A percentile compares a stretch with the other conserved stretches of the same genome.
These are phyloP conservation scores for Colletotrichum sp. DNA, from an alignment of 2,329 filamentous ascomycete genomes.

Conservation along the genomic window DNA sequence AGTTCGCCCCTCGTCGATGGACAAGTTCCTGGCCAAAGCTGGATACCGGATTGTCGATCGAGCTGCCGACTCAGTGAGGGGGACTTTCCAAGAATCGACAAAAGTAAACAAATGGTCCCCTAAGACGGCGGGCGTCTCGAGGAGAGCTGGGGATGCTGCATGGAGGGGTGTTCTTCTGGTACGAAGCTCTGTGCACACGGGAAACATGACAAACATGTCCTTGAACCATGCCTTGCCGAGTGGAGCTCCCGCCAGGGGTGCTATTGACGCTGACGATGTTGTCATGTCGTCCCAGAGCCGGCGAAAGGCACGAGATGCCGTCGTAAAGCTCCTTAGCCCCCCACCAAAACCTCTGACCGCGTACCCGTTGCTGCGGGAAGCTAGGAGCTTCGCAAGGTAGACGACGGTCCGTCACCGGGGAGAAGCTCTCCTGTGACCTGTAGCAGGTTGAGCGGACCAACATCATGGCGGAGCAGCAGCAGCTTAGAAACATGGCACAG, in stretches of 20 bases:
- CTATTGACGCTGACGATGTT: background rate
- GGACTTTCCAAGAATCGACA: slow-evolving; percentile 10
- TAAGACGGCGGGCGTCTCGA: slow-evolving; percentile 11
- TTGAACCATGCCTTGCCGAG: background rate
- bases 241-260: background rate
- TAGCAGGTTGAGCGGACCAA: background rate
- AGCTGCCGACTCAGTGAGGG: background rate
- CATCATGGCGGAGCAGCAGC: slow-evolving; percentile 8
- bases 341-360: background rate
- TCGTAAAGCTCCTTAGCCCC: background rate
- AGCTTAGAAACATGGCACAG: slow-evolving; percentile 9
- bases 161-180: slow-evolving; percentile 6
- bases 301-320: background rate
- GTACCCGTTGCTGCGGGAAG: background rate
- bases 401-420: background rate
- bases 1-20: background rate
- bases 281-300: slow-evolving; percentile 6
- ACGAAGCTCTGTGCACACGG: slow-evolving; percentile 10
- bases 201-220: slow-evolving; percentile 12
- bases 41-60: background rate
- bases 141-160: slow-evolving; percentile 14
- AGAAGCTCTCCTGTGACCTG: background rate
- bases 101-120: slow-evolving; percentile 21
- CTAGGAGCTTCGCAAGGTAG: background rate
- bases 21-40: background rate